Conservation (phyloP, 306 rosid species). For the Pyrus communis region DNA sequence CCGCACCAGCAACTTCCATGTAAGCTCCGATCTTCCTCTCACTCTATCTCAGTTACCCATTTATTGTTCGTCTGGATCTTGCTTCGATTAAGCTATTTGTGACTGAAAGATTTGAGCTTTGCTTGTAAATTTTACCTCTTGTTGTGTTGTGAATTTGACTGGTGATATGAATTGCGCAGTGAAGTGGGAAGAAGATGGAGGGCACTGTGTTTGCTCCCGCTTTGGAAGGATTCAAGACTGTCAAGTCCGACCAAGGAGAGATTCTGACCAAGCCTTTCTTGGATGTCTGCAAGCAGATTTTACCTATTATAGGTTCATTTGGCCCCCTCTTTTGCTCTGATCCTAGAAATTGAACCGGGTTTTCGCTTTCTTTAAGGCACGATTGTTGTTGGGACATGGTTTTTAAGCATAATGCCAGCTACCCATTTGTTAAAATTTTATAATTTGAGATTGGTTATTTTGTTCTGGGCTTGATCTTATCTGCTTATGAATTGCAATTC, state of each 20-base stretch:
- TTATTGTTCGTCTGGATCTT: neutral
- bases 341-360: neutral
- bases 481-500: neutral
- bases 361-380: neutral
- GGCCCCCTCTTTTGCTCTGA: neutral
- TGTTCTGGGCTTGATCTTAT: neutral
- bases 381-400: neutral
- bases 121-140: neutral
- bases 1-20: neutral
- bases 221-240: slow-evolving; percentile 63
- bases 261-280: slow-evolving; percentile 70
- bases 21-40: slow-evolving; percentile 1
- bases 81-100: neutral
- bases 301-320: slow-evolving; percentile 76
- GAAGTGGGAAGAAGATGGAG: slow-evolving; percentile 48
- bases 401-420: neutral
- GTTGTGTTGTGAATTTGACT: neutral
- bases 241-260: slow-evolving; percentile 72
- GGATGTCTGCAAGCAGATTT: slow-evolving; percentile 83
- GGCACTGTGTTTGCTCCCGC: slow-evolving; percentile 74
- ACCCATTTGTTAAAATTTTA: neutral
- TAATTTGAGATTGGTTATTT: neutral
- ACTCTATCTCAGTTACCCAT: neutral
- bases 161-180: slow-evolving; percentile 20
- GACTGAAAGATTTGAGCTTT: neutral